phyloP scores from a whole-genome alignment of 345 rosid species.

The Hibiscus syriacus region DNA sequence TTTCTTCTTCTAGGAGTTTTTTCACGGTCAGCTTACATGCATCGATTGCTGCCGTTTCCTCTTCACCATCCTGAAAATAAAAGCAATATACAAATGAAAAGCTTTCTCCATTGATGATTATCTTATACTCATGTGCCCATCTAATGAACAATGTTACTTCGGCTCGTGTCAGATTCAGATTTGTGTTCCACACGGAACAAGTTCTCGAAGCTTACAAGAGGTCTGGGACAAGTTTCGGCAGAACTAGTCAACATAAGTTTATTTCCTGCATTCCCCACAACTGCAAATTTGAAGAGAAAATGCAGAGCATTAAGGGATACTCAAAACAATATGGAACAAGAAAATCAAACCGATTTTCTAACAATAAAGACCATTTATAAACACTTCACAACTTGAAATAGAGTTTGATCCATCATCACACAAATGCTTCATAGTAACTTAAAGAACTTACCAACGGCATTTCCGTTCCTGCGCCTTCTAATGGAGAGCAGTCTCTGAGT shows the following conservation, averaged over 20 bases:
- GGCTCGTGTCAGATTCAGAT: too few relatives aligned
- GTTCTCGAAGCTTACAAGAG: background rate
- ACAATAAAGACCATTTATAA: background rate
- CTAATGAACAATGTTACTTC: background rate
- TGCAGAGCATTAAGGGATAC: background rate
- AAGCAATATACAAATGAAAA: background rate
- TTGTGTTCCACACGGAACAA: too few relatives aligned
- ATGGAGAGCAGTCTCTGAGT: slow-evolving; percentile 60
- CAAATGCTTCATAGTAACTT: slow-evolving; percentile 2
- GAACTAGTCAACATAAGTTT: slow-evolving; percentile 27
- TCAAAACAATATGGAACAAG: too few relatives aligned
- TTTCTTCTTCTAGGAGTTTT: slow-evolving; percentile 90
- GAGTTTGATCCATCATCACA: slow-evolving; percentile 6
- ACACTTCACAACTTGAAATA: background rate
- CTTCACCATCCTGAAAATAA: slow-evolving; percentile 23
- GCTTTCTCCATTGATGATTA: background rate
- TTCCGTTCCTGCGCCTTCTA: slow-evolving; percentile 42
- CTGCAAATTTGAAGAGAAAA: slow-evolving; percentile 28
- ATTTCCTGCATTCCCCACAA: slow-evolving; percentile 23
- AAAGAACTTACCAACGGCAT: slow-evolving; percentile 38
- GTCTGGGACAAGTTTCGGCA: background rate
- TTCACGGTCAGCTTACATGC: slow-evolving; percentile 67
- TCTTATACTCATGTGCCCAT: background rate
- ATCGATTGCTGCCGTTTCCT: slow-evolving; percentile 21
- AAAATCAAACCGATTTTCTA: too few relatives aligned